Evolutionary conservation across 495 filamentous ascomycete species (phyloP).

Genomic region (Rostrohypoxylon terebratum): DNA sequence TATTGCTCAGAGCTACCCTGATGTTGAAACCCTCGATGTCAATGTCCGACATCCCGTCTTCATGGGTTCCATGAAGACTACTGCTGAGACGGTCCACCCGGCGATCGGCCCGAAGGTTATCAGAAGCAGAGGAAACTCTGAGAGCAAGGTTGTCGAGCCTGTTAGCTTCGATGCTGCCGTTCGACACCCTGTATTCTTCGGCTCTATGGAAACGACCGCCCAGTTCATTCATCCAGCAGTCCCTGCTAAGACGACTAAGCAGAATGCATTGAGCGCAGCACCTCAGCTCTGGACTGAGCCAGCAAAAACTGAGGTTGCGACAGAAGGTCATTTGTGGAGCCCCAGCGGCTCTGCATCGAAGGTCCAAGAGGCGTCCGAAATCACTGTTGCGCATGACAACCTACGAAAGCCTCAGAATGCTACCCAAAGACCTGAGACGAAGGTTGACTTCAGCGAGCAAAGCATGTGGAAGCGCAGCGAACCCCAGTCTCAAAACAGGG

Average conservation of each 20-base stretch:
- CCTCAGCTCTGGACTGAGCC: slow-evolving; percentile 33
- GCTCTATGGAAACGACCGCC: slow-evolving; percentile 48
- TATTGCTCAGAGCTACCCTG: slow-evolving; percentile 30
- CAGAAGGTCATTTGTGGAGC: slow-evolving; percentile 17
- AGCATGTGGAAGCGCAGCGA: slow-evolving; percentile 36
- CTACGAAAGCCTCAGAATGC: slow-evolving; percentile 8
- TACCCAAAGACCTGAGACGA: neutral
- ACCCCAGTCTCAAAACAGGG: slow-evolving; percentile 23
- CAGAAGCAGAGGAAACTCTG: slow-evolving; percentile 21
- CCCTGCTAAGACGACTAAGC: neutral
- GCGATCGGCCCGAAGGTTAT: slow-evolving; percentile 40
- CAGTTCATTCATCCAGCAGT: slow-evolving; percentile 52
- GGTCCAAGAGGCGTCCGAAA: neutral
- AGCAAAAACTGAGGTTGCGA: neutral
- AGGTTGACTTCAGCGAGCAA: slow-evolving; percentile 25
- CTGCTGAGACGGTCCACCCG: slow-evolving; percentile 53
- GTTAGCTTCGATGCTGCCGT: slow-evolving; percentile 46
- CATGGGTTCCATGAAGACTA: slow-evolving; percentile 49
- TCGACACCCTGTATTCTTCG: slow-evolving; percentile 55
- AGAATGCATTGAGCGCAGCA: neutral
- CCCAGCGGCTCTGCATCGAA: neutral
- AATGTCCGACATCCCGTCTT: slow-evolving; percentile 57
- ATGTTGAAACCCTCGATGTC: slow-evolving; percentile 43
- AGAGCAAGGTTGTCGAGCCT: neutral
- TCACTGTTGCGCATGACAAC: neutral